Conservation (phyloP, 1,284 basidiomycete genomes). For the Melanopsichium pennsylvanicum region DNA sequence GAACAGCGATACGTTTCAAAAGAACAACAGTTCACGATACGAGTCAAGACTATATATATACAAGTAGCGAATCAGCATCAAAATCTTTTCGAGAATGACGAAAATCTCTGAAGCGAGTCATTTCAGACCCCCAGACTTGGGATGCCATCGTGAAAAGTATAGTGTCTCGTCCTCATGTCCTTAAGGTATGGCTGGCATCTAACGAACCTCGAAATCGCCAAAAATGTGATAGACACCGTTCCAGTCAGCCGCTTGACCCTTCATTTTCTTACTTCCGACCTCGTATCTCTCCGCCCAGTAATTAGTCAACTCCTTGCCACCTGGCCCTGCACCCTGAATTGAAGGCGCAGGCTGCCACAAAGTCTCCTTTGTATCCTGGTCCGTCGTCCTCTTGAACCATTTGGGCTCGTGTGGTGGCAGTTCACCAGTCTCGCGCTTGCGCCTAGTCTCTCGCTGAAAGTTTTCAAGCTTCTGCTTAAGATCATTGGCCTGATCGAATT, state of each 20-base stretch:
- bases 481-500: slow-evolving; percentile 87
- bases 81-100: no score
- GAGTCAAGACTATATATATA: no score
- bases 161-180: background rate
- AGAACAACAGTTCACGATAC: no score
- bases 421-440: slow-evolving; percentile 79
- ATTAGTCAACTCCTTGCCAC: slow-evolving; percentile 27
- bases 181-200: no score
- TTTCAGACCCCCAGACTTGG: no score
- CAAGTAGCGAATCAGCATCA: no score
- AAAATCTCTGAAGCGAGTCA: no score
- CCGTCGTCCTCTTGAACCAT: slow-evolving; percentile 64
- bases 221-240: slow-evolving; percentile 49
- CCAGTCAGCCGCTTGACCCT: slow-evolving; percentile 46
- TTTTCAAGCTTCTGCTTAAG: slow-evolving; percentile 89
- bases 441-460: slow-evolving; percentile 80
- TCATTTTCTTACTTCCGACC: slow-evolving; percentile 32
- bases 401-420: slow-evolving; percentile 79
- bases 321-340: background rate
- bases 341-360: slow-evolving; percentile 52
- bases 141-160: no score
- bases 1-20: no score
- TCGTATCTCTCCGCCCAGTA: slow-evolving; percentile 55
- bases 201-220: slow-evolving; percentile 56
- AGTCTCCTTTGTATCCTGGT: slow-evolving; percentile 55